Evolutionary conservation across 768 basidiomycete species (phyloP), one percentile per base, ranked within the genome.

Genomic region (Lactarius hatsudake): DNA sequence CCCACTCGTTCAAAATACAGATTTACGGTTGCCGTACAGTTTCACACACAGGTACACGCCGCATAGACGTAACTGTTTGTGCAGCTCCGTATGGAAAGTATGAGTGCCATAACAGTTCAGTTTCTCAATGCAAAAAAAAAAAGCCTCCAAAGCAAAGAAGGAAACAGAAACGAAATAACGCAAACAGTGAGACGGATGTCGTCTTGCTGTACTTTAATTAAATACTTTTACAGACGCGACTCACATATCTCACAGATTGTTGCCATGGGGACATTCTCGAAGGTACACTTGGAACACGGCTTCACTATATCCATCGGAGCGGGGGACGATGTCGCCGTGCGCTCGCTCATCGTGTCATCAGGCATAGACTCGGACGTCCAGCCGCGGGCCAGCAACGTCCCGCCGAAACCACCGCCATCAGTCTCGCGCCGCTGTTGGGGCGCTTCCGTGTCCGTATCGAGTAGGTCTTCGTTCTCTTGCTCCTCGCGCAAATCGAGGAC

Each of bases 351-450:
- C 45, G 65, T 70, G 57, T 70, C 65, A 18, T 71, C 69, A 6
- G 65, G 57, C 59, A 62, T 12, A 0, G 68, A 73, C 67, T 81
- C 77, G 59, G 78, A 75, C 62, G 61, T 75, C 74, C 70, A 64
- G 15, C 40, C 83, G 51, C 71, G 80, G 55, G 84, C 84, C 38
- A 93, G 81, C 54, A 92, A 74, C 28, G 91, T 93, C 30, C 91
- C 91, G 61, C 83, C 83, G 74, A 93, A 93, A 3, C 87, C 91
- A 69, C 79, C 81, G 15, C 83, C 87, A 76, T 90, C 89, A 58
- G 83, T 81, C 64, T 81, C 79, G 65, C 79, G 79, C 71, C 79
- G 80, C 72, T 80, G 81, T 51, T 71, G 72, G 34, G 76, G 74
- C 61, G 73, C 75, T 42, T 79, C 79, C 10, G 79, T 82, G 28